Evolutionary conservation across 768 basidiomycete genomes (phyloP).

Genomic region (Mycena filopes): DNA sequence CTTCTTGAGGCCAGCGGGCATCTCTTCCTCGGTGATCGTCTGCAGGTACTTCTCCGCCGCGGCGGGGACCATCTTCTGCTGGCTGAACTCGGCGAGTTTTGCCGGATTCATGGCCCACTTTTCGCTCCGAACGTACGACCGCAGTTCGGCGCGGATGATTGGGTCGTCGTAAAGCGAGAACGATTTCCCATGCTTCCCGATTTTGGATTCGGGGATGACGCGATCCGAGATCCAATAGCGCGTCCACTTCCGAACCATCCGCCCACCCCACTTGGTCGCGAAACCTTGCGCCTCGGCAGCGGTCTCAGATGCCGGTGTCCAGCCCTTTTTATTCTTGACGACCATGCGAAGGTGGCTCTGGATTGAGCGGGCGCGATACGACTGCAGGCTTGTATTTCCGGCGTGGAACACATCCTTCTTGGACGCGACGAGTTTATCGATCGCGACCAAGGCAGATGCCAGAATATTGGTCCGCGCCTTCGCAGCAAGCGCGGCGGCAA

Average conservation of each 20-base stretch:
- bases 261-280: conserved; percentile 42
- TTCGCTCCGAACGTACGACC: conserved; percentile 43
- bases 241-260: conserved; percentile 40
- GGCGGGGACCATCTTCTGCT: conserved; percentile 39
- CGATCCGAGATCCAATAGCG: conserved; percentile 37
- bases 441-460: conserved; percentile 32
- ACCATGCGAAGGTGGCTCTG: conserved; percentile 43
- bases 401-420: conserved; percentile 38
- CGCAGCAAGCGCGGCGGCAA: not conserved
- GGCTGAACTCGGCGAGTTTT: conserved; percentile 42
- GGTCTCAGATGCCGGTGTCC: conserved; percentile 38
- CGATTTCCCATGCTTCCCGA: conserved; percentile 41
- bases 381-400: conserved; percentile 43
- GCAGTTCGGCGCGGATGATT: conserved; percentile 39
- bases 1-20: conserved; percentile 28
- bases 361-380: conserved; percentile 39
- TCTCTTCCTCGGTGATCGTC: conserved; percentile 42
- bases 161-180: conserved; percentile 43
- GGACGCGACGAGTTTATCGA: conserved; percentile 39
- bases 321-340: conserved; percentile 36
- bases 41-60: conserved; percentile 43
- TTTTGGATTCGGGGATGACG: conserved; percentile 38
- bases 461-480: conserved; percentile 12
- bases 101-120: conserved; percentile 50
- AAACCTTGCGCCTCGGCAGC: conserved; percentile 47